Evolutionary conservation across 2,329 filamentous ascomycete species (phyloP), one percentile per base, ranked within the genome.

Genomic region (Diplodia mutila): DNA sequence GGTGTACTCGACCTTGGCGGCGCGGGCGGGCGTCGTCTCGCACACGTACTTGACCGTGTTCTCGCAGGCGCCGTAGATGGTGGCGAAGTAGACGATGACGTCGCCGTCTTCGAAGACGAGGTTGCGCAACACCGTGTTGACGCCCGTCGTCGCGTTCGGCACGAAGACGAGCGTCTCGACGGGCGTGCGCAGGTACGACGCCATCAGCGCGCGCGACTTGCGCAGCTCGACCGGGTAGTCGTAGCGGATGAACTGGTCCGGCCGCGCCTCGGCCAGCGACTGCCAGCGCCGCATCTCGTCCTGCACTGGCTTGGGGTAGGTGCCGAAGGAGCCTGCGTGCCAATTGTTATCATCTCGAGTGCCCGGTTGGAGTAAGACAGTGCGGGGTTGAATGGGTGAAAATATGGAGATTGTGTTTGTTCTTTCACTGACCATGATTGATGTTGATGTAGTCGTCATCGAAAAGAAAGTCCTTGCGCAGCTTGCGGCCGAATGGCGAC

Each of bases 81-180:
- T 93, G 46, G 85, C 86, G 75, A 97, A 96, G 78, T 89, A 90
- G 53, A 97, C 73, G 70, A 96, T 91, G 69, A 90, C 88, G 75
- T 97, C 94, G 69, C 90, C 89, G 0, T 82, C 76, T 46, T 86
- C 77, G 84, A 89, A 97, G 1, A 76, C 74, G 2, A 97, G 78
- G 75, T 91, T 94, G 51, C 90, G 87, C n/a, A 97, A 85, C 5
- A 97, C 87, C 0, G 89, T 91, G 79, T 95, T 94, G 55, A 93
- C 80, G 27, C 87, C 92, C 0, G 86, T 89, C 0, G 92, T 96
- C 14, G 93, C 92, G 76, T 97, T 97, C 67, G 86, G 82, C 0
- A 97, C 88, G 70, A 96, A 90, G 0, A 97, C 93, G 48, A 91
- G 81, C 11, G 89, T 88, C 11, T 89, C 84, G 0, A 82, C 75